A percentile compares a stretch with the other conserved stretches of the same genome.
phyloP scores from a whole-genome alignment of 768 basidiomycete species.

The Dioszegia crocea region DNA sequence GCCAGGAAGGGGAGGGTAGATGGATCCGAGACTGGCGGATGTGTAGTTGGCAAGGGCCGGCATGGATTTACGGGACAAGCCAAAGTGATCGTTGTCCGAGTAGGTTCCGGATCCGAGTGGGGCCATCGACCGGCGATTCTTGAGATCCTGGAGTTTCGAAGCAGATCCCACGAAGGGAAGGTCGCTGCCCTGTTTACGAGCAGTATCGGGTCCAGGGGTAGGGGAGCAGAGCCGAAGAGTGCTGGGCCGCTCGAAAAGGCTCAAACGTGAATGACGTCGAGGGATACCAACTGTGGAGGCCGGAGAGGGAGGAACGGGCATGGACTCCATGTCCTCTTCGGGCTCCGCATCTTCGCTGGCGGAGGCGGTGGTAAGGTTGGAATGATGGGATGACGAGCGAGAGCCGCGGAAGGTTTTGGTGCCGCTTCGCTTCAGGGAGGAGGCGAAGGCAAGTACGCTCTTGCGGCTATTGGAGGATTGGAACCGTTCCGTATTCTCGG shows the following conservation, averaged over 20 bases:
- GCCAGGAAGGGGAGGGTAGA: slow-evolving; percentile 38
- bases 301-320: slow-evolving; percentile 30
- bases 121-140: slow-evolving; percentile 31
- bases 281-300: slow-evolving; percentile 44
- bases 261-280: slow-evolving; percentile 29
- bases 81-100: not conserved
- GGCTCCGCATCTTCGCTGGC: not conserved
- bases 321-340: slow-evolving; percentile 21
- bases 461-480: slow-evolving; percentile 3
- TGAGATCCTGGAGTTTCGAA: slow-evolving; percentile 15
- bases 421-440: slow-evolving; percentile 16
- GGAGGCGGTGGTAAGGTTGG: not conserved
- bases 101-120: slow-evolving; percentile 15
- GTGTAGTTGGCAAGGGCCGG: slow-evolving; percentile 19
- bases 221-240: slow-evolving; percentile 38
- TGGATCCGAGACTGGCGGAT: slow-evolving; percentile 22
- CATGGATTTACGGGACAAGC: slow-evolving; percentile 30
- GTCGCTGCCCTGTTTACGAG: slow-evolving; percentile 19
- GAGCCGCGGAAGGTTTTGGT: slow-evolving; percentile 6
- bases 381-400: slow-evolving; percentile 10
- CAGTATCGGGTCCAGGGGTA: slow-evolving; percentile 15
- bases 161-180: slow-evolving; percentile 29
- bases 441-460: slow-evolving; percentile 13
- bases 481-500: not conserved
- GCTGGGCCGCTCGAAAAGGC: slow-evolving; percentile 31